A percentile compares a stretch with the other conserved stretches of the same genome.
phyloP scores from a whole-genome alignment of 108 stramenopile genomes.

The Stephanodiscus minutulus region DNA sequence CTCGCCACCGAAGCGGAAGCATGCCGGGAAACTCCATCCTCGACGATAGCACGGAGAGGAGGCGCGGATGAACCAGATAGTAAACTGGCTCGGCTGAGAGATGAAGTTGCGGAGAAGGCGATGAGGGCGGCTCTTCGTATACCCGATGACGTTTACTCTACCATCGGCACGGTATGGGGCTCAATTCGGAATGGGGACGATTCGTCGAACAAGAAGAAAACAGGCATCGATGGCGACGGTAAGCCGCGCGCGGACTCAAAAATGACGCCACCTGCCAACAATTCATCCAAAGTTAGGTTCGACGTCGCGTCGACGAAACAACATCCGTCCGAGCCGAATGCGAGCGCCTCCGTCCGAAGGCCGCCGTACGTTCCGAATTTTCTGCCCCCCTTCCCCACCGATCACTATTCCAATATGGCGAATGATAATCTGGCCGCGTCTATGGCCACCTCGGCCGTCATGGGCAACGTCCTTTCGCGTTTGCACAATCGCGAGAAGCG shows the following conservation, averaged over 20 bases:
- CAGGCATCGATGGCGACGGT: background rate
- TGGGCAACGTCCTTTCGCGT: slow-evolving; percentile 28
- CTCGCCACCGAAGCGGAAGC: slow-evolving; percentile 46
- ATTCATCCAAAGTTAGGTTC: slow-evolving; percentile 6
- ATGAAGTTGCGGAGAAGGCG: slow-evolving; percentile 4
- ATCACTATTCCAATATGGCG: slow-evolving; percentile 15
- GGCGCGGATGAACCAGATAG: background rate
- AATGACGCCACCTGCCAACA: background rate
- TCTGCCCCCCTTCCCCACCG: slow-evolving; percentile 46
- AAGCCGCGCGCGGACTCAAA: background rate
- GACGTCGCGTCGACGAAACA: slow-evolving; percentile 6
- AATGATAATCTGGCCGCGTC: slow-evolving; percentile 7
- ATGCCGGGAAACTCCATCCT: slow-evolving; percentile 22
- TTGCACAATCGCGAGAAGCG: slow-evolving; percentile 17
- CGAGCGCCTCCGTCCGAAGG: slow-evolving; percentile 11
- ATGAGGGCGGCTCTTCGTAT: slow-evolving; percentile 19
- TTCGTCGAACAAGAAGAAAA: background rate
- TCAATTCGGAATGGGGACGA: slow-evolving; percentile 7
- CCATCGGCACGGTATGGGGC: slow-evolving; percentile 10
- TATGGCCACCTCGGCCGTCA: slow-evolving; percentile 21
- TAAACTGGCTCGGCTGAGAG: background rate
- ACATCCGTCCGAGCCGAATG: background rate
- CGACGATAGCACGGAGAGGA: slow-evolving; percentile 1
- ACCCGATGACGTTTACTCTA: slow-evolving; percentile 21
- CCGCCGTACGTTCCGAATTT: slow-evolving; percentile 55